Evolutionary conservation across 2,329 filamentous ascomycete genomes (phyloP).

Genomic region (Cytospora paraplurivora): DNA sequence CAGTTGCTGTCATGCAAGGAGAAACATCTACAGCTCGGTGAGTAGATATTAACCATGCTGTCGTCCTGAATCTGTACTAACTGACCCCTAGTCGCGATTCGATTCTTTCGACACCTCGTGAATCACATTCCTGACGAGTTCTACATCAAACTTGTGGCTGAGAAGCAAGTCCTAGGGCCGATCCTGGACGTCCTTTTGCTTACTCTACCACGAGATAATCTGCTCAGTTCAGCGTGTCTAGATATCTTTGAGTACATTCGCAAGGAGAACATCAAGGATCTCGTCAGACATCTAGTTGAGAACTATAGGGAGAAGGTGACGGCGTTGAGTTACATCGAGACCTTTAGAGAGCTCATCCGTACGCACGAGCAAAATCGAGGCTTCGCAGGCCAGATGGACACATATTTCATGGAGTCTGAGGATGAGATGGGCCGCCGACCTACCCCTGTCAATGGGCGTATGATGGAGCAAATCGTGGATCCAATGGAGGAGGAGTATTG

Average conservation of each 20-base stretch:
- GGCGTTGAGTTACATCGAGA: constrained; percentile 78
- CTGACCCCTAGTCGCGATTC: constrained; percentile 70
- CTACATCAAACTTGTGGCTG: constrained; percentile 81
- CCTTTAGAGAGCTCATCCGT: constrained; percentile 74
- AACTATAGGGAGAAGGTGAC: constrained; percentile 78
- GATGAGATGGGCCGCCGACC: constrained; percentile 54
- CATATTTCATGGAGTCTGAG: constrained; percentile 71
- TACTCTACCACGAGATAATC: constrained; percentile 88
- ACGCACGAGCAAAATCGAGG: constrained; percentile 79
- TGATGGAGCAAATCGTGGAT: constrained; percentile 77
- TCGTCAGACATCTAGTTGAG: constrained; percentile 82
- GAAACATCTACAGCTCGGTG: constrained; percentile 90
- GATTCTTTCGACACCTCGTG: constrained; percentile 88
- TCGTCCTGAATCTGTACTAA: constrained; percentile 31
- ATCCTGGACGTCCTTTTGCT: constrained; percentile 82
- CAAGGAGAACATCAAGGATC: constrained; percentile 75
- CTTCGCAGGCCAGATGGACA: constrained; percentile 64
- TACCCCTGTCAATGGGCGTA: constrained; percentile 48
- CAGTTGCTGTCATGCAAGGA: constrained; percentile 82
- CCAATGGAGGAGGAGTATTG: constrained; percentile 91
- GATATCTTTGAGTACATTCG: constrained; percentile 93
- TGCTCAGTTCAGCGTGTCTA: constrained; percentile 89
- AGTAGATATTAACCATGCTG: constrained; percentile 38
- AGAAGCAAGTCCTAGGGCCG: constrained; percentile 79
- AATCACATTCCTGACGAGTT: constrained; percentile 81